These are phyloP conservation scores for Coniella lustricola DNA, from an alignment of 2,329 filamentous ascomycete genomes.

Conservation along the genomic window DNA sequence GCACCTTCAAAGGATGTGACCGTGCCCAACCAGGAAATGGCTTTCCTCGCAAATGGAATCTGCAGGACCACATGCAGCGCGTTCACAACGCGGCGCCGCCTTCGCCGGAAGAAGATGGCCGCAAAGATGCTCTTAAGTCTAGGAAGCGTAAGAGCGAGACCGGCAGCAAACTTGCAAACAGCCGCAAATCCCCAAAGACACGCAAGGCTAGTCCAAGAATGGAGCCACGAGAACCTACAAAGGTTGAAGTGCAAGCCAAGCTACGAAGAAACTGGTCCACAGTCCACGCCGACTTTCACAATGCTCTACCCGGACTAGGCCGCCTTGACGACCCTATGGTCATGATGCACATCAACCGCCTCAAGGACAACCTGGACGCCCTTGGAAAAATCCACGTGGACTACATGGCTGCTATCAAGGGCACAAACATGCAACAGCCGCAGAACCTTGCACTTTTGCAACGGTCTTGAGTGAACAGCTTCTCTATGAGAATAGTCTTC, in stretches of 20 bases:
- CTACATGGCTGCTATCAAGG: constrained; percentile 27
- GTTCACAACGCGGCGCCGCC: constrained; percentile 58
- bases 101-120: constrained; percentile 19
- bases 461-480: constrained; percentile 28
- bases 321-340: constrained; percentile 47
- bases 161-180: constrained; percentile 32
- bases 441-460: constrained; percentile 30
- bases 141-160: constrained; percentile 53
- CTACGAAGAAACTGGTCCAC: constrained; percentile 51
- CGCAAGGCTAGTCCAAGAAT: constrained; percentile 17
- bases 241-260: constrained; percentile 31
- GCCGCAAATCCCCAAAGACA: constrained; percentile 42
- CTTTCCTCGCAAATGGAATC: constrained; percentile 92
- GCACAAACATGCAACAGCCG: constrained; percentile 23
- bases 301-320: constrained; percentile 44
- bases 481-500: no score
- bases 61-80: constrained; percentile 94
- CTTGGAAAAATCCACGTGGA: constrained; percentile 45
- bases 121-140: constrained; percentile 37
- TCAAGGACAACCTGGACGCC: constrained; percentile 42
- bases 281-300: constrained; percentile 56
- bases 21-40: constrained; percentile 75
- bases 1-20: constrained; percentile 81
- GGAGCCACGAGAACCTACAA: constrained; percentile 26
- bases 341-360: constrained; percentile 44